Evolutionary conservation across 805 yeast genomes (phyloP), one percentile per base, ranked within the genome.

Genomic region (Wickerhamomyces chambardii): DNA sequence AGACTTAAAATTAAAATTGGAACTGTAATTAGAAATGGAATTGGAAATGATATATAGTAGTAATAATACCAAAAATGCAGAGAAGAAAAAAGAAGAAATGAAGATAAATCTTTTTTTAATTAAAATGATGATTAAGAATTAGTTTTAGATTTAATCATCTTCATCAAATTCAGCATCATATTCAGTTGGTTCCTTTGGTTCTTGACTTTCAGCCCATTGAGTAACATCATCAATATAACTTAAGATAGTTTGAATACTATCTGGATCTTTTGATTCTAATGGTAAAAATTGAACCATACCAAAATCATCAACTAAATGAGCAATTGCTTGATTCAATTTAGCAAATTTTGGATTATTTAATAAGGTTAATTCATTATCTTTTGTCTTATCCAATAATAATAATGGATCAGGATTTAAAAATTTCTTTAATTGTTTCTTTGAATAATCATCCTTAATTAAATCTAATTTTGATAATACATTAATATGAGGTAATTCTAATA

Each of bases 281-380:
- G 98, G 97, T 44, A 92, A 62, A 52, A 87, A 92, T 55, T 92
- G 97, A 3, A 92, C 97, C 99, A 92, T 92, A 6, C 98, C 98
- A 56, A 92, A 92, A 50, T 92, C 99, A 53, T 92, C 97, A 26
- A 89, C 94, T 45, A 92, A 64, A 43, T 82, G 78, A 0, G 97
- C 96, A 46, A 92, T 87, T 14, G 89, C 72, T 46, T 73, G 72
- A 55, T 86, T 90, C 40, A 92, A 68, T 41, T 67, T 74, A 28
- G 78, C 70, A 51, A 78, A 90, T 49, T 71, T 79, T 30, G 79
- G 77, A 46, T 75, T 75, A 24, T 24, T 24, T 24, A 24, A 24
- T 12, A 24, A 12, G 33, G 73, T 61, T 30, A 62, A 64, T 33
- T 64, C 63, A 36, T 69, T 69, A 6, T 66, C 69, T 28, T 66